A percentile compares a stretch with the other conserved stretches of the same genome.
These are phyloP conservation scores for Bifiguratus adelaidae DNA, from an alignment of 192 early-diverging fungal species.

Conservation along the genomic window DNA sequence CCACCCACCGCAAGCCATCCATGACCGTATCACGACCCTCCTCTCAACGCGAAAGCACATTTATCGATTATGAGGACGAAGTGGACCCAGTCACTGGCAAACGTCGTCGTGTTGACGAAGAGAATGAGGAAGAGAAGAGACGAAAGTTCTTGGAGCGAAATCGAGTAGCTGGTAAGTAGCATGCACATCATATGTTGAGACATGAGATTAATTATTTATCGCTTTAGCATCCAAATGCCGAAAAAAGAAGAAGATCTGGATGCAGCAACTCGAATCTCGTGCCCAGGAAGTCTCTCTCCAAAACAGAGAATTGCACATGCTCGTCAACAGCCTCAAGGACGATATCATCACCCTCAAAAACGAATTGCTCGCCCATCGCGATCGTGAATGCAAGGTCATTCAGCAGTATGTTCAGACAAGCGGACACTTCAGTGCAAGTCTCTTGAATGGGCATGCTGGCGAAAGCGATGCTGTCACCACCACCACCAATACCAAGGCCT, in stretches of 20 bases:
- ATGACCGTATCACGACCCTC: no score
- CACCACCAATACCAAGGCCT: no score
- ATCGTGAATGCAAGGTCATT: conserved; percentile 16
- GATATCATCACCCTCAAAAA: conserved; percentile 18
- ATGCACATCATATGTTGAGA: background rate
- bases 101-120: no score
- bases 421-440: background rate
- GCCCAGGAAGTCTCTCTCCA: conserved; percentile 8
- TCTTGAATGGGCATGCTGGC: no score
- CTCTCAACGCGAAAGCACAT: no score
- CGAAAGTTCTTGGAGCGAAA: background rate
- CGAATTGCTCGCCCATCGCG: conserved; percentile 13
- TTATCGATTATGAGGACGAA: no score
- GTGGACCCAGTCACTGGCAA: no score
- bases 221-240: conserved; percentile 17
- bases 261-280: conserved; percentile 16
- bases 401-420: conserved; percentile 7
- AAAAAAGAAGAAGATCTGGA: conserved; percentile 24
- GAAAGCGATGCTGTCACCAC: no score
- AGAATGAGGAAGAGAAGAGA: background rate
- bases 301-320: conserved; percentile 12
- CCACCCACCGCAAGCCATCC: no score
- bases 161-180: background rate
- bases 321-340: conserved; percentile 12
- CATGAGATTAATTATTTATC: no score